These are phyloP conservation scores for Orychophragmus violaceus DNA, from an alignment of 345 rosid genomes.

Conservation along the genomic window DNA sequence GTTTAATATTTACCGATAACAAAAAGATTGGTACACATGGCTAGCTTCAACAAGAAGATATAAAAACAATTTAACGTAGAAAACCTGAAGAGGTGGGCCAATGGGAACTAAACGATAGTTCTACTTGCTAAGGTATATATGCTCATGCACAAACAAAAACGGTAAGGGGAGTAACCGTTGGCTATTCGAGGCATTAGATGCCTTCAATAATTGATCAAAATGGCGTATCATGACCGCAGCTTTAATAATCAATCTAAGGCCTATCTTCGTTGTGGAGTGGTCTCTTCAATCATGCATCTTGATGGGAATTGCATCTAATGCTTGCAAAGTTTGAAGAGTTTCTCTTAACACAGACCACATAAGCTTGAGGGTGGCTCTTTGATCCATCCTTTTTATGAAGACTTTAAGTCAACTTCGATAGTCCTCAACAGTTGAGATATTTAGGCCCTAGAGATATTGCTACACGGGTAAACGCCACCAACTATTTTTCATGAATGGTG, in stretches of 20 bases:
- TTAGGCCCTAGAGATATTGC: no score
- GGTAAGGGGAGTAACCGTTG: not conserved
- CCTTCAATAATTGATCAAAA: not conserved
- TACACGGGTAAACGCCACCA: not conserved
- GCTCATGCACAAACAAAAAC: not conserved
- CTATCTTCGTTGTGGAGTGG: not conserved
- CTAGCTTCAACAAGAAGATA: not conserved
- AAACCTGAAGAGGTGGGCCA: not conserved
- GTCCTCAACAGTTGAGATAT: not conserved
- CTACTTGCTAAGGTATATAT: not conserved
- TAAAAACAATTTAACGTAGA: not conserved
- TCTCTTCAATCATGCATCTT: not conserved
- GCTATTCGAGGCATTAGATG: conserved; percentile 11
- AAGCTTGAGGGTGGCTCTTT: not conserved
- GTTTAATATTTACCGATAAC: not conserved
- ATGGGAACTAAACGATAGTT: not conserved
- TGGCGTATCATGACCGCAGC: conserved; percentile 20
- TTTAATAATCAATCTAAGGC: not conserved
- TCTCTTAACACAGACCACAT: not conserved
- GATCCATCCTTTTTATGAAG: not conserved
- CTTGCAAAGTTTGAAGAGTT: conserved; percentile 9
- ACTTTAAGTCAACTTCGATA: not conserved
- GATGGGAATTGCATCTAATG: conserved; percentile 14
- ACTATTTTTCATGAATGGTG: not conserved
- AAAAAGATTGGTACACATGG: not conserved